A percentile compares a stretch with the other conserved stretches of the same genome.
phyloP scores from a whole-genome alignment of 2,329 filamentous ascomycete genomes.

The Emmonsia crescens region DNA sequence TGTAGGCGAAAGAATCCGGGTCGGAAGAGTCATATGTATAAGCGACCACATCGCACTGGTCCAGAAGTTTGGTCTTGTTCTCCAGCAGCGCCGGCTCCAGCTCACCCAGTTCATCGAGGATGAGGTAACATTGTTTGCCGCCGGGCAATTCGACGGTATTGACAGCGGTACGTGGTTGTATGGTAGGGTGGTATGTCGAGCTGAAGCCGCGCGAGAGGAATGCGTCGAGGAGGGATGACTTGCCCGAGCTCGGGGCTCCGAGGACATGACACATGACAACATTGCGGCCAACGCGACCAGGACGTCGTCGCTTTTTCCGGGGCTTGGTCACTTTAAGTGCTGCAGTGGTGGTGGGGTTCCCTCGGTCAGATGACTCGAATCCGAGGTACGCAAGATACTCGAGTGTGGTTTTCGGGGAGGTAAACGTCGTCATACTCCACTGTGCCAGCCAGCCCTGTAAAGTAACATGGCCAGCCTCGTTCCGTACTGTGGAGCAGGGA shows the following conservation, averaged over 20 bases:
- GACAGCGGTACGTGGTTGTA: conserved; percentile 84
- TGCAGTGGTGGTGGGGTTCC: conserved; percentile 65
- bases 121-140: conserved; percentile 93
- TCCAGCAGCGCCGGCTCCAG: conserved; percentile 91
- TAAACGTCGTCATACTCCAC: conserved; percentile 99
- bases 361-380: conserved; percentile 66
- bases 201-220: conserved; percentile 86
- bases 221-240: conserved; percentile 80
- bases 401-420: conserved; percentile 86
- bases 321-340: conserved; percentile 89
- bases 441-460: conserved; percentile 96
- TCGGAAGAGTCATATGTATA: conserved; percentile 96
- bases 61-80: conserved; percentile 70
- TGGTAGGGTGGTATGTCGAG: conserved; percentile 77
- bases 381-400: conserved; percentile 94
- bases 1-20: conserved; percentile 88
- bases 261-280: conserved; percentile 91
- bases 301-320: conserved; percentile 70
- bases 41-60: conserved; percentile 86
- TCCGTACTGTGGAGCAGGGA: conserved; percentile 84
- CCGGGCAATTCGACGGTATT: conserved; percentile 94
- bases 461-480: conserved; percentile 90
- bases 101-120: conserved; percentile 88
- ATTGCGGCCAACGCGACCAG: conserved; percentile 81
- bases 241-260: conserved; percentile 75